phyloP scores from a whole-genome alignment of 2,329 filamentous ascomycete species.

The Paecilomyces formosus region DNA sequence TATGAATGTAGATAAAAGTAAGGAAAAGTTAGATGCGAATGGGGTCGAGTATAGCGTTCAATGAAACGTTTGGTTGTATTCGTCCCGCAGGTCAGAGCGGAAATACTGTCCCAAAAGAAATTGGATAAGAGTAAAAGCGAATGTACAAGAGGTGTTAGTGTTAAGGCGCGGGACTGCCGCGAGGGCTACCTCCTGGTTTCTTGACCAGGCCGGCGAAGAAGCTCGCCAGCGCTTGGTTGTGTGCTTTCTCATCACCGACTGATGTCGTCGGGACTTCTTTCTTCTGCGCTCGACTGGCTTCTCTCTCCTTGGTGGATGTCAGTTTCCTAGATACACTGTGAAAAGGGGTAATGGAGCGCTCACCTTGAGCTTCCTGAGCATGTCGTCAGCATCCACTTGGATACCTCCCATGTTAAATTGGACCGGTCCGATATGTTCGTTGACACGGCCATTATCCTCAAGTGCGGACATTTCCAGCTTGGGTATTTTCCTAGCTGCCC shows the following conservation, averaged over 20 bases:
- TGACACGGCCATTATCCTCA: conserved; percentile 40
- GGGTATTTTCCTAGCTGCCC: conserved; percentile 24
- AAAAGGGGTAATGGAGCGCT: conserved; percentile 8
- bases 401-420: conserved; percentile 99
- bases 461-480: conserved; percentile 27
- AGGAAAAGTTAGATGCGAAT: conserved; percentile 1
- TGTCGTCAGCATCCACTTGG: conserved; percentile 89
- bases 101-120: background rate
- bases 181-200: conserved; percentile 35
- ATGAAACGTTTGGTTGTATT: conserved; percentile 4
- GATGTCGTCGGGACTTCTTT: conserved; percentile 25
- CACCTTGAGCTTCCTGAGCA: conserved; percentile 80
- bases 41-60: background rate
- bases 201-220: conserved; percentile 56
- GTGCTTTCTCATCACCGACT: conserved; percentile 41
- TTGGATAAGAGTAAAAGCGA: background rate
- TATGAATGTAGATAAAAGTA: background rate
- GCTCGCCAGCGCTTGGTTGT: conserved; percentile 52
- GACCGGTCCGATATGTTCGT: conserved; percentile 84
- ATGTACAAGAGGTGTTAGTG: background rate
- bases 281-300: conserved; percentile 31
- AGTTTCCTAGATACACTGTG: conserved; percentile 1
- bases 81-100: conserved; percentile 7
- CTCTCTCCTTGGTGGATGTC: conserved; percentile 30
- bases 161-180: conserved; percentile 26